Conservation (phyloP, 208 protist species). For the Entamoeba dispar region DNA sequence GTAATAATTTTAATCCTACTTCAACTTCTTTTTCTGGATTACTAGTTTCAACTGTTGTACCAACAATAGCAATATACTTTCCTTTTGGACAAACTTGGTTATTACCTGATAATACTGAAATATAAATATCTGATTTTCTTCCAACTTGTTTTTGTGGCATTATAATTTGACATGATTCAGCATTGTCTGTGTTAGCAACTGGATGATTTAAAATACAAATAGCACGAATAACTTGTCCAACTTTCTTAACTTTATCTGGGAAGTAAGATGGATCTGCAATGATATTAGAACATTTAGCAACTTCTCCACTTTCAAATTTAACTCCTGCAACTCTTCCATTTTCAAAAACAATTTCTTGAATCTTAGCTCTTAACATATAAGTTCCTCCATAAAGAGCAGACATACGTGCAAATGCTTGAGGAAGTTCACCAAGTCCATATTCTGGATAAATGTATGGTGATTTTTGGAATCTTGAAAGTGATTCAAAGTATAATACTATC, state of each 20-base stretch:
- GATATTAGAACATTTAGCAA: constrained; percentile 63
- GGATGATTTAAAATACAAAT: constrained; percentile 81
- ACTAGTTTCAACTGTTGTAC: constrained; percentile 78
- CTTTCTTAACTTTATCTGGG: constrained; percentile 62
- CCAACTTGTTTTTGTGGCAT: constrained; percentile 75
- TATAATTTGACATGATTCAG: constrained; percentile 77
- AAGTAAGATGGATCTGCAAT: constrained; percentile 96
- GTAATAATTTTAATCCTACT: constrained; percentile 65
- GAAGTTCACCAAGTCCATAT: constrained; percentile 94
- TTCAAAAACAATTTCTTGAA: constrained; percentile 77
- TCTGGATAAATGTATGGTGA: constrained; percentile 97
- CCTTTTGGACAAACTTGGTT: constrained; percentile 80
- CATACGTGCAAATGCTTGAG: constrained; percentile 79
- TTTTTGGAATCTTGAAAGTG: constrained; percentile 56
- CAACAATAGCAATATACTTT: constrained; percentile 82
- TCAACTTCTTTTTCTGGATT: constrained; percentile 71
- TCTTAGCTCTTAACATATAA: constrained; percentile 89
- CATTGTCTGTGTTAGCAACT: constrained; percentile 22
- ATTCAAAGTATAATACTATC: constrained; percentile 77
- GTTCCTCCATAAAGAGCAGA: constrained; percentile 73
- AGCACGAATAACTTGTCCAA: constrained; percentile 71
- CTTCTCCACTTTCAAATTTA: constrained; percentile 48
- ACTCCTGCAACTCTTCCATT: constrained; percentile 63
- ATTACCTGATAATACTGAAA: constrained; percentile 60
- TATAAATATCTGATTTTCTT: constrained; percentile 83